These are phyloP conservation scores for Gautieria morchelliformis DNA, from an alignment of 768 basidiomycete species.

Conservation along the genomic window DNA sequence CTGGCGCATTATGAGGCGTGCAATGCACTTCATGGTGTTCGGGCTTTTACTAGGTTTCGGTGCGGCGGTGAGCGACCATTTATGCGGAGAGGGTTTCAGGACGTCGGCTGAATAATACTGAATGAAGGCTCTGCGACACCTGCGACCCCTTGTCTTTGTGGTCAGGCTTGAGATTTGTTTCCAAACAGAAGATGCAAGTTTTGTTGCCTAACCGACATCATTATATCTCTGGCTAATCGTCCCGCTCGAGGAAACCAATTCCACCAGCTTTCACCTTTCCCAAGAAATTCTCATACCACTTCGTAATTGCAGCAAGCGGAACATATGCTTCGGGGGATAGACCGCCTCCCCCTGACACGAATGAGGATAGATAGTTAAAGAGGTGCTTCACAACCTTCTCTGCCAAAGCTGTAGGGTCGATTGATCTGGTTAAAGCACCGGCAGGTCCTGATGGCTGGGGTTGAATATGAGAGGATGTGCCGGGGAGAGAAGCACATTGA, in stretches of 20 bases:
- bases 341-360: conserved; percentile 27
- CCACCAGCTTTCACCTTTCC: conserved; percentile 49
- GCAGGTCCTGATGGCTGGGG: conserved; percentile 17
- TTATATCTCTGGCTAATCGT: conserved; percentile 6
- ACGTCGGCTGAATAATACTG: too few species aligned
- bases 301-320: conserved; percentile 52
- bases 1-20: too few species aligned
- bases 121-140: too few species aligned
- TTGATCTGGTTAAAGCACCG: conserved; percentile 16
- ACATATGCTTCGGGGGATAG: conserved; percentile 43
- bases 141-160: too few species aligned
- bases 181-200: too few species aligned
- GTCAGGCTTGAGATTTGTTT: too few species aligned
- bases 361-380: conserved; percentile 67
- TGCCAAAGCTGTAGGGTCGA: conserved; percentile 47
- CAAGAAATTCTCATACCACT: conserved; percentile 65
- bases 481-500: conserved; percentile 43
- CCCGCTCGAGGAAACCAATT: conserved; percentile 47
- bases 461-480: conserved; percentile 11
- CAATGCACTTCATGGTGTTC: too few species aligned
- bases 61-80: too few species aligned
- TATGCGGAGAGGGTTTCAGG: too few species aligned
- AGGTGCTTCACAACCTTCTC: conserved; percentile 66
- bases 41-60: too few species aligned
- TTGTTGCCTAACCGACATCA: background rate